Percentiles rank a stretch among this genome's conserved stretches.
Conservation (phyloP, 1,139 yeast species). For the Suhomyces choctaworum region DNA sequence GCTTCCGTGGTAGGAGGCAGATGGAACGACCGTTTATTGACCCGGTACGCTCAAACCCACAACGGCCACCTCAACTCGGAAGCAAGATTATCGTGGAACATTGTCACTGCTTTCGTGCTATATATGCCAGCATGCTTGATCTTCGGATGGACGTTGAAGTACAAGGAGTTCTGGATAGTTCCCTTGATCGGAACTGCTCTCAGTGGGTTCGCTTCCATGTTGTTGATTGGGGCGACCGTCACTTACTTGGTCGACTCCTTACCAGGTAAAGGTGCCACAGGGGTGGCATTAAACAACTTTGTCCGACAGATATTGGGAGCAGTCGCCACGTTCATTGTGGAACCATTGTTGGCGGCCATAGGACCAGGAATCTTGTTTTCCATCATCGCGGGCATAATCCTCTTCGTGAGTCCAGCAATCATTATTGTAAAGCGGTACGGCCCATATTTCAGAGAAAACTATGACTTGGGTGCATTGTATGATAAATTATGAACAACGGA, state of each 20-base stretch:
- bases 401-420: conserved; percentile 45
- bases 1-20: conserved; percentile 78
- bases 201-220: conserved; percentile 83
- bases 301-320: conserved; percentile 76
- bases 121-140: conserved; percentile 68
- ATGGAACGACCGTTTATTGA: conserved; percentile 69
- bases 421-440: conserved; percentile 59
- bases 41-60: conserved; percentile 52
- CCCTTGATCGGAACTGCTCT: conserved; percentile 78
- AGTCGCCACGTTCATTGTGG: conserved; percentile 70
- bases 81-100: conserved; percentile 75
- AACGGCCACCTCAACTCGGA: conserved; percentile 74
- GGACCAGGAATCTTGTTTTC: conserved; percentile 73
- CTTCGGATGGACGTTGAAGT: conserved; percentile 80
- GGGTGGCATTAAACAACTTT: conserved; percentile 79
- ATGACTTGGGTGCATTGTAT: conserved; percentile 59
- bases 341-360: conserved; percentile 61
- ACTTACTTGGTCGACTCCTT: conserved; percentile 82
- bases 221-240: conserved; percentile 76
- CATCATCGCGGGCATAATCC: conserved; percentile 60
- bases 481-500: conserved; percentile 31
- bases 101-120: conserved; percentile 60
- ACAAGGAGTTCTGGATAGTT: conserved; percentile 68
- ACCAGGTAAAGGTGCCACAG: conserved; percentile 89
- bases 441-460: conserved; percentile 61